Evolutionary conservation across 2,329 filamentous ascomycete genomes (phyloP).

Genomic region (Pseudogymnoascus sp.): DNA sequence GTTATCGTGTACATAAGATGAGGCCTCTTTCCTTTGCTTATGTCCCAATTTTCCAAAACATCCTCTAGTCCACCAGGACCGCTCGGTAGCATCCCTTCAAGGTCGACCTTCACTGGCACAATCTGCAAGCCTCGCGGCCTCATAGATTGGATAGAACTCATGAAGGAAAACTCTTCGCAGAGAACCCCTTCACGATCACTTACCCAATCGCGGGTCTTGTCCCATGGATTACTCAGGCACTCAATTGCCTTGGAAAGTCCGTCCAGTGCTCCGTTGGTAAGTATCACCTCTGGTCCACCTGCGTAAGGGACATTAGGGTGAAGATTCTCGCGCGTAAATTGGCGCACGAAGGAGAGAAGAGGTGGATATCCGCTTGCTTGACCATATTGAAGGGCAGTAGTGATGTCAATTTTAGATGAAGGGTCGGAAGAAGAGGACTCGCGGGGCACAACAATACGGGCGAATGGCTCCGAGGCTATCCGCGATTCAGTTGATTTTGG

Average conservation of each 20-base stretch:
- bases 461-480: not conserved
- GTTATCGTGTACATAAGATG: slow-evolving; percentile 87
- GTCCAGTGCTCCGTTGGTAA: slow-evolving; percentile 80
- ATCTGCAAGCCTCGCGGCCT: slow-evolving; percentile 57
- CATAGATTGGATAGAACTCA: slow-evolving; percentile 64
- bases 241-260: slow-evolving; percentile 74
- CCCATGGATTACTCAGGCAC: slow-evolving; percentile 71
- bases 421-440: slow-evolving; percentile 52
- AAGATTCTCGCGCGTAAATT: slow-evolving; percentile 69
- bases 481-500: slow-evolving; percentile 24
- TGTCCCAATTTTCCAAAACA: slow-evolving; percentile 78
- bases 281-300: slow-evolving; percentile 67
- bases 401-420: slow-evolving; percentile 68
- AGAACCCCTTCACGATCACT: slow-evolving; percentile 69
- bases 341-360: slow-evolving; percentile 68
- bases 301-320: slow-evolving; percentile 78
- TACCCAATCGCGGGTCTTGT: slow-evolving; percentile 58
- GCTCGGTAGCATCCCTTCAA: slow-evolving; percentile 68
- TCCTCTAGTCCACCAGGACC: slow-evolving; percentile 71
- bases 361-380: slow-evolving; percentile 76
- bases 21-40: slow-evolving; percentile 64
- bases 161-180: slow-evolving; percentile 75
- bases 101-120: slow-evolving; percentile 68
- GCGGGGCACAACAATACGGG: slow-evolving; percentile 68
- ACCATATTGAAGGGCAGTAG: slow-evolving; percentile 81